phyloP scores from a whole-genome alignment of 331 rosid genomes.

The Quercus tomentella region DNA sequence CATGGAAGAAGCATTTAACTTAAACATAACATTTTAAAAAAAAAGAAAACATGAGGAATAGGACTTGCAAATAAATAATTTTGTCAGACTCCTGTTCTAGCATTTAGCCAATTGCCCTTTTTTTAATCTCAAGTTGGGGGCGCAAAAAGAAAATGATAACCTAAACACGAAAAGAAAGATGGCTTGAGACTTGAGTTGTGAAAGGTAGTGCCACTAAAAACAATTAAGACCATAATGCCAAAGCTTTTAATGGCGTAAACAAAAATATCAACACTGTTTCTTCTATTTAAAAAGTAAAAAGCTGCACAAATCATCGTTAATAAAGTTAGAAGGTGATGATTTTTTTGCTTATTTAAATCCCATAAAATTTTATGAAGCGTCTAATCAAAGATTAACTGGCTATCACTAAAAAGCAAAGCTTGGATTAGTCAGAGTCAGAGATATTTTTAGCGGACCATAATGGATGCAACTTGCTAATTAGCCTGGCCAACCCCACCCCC shows the following conservation, averaged over 20 bases:
- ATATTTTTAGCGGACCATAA: neutral
- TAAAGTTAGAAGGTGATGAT: neutral
- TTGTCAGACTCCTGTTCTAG: too few relatives aligned
- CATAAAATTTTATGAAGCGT: neutral
- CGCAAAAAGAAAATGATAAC: too few relatives aligned
- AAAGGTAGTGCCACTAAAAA: neutral
- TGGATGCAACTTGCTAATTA: neutral
- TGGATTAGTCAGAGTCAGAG: neutral
- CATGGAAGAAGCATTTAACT: too few relatives aligned
- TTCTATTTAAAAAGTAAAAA: neutral
- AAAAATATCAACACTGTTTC: neutral
- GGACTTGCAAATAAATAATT: too few relatives aligned
- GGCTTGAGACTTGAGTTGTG: neutral
- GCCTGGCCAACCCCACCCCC: too few relatives aligned
- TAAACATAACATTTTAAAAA: too few relatives aligned
- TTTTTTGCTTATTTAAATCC: too few relatives aligned
- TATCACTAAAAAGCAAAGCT: neutral
- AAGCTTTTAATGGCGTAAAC: neutral
- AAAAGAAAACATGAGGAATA: too few relatives aligned
- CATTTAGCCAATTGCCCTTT: too few relatives aligned
- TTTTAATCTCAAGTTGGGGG: too few relatives aligned
- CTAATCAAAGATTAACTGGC: neutral
- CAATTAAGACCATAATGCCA: slow-evolving; percentile 1
- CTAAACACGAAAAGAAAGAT: too few relatives aligned
- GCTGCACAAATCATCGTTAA: neutral